Conservation (phyloP, 495 filamentous ascomycete genomes). For the Podospora didyma region DNA sequence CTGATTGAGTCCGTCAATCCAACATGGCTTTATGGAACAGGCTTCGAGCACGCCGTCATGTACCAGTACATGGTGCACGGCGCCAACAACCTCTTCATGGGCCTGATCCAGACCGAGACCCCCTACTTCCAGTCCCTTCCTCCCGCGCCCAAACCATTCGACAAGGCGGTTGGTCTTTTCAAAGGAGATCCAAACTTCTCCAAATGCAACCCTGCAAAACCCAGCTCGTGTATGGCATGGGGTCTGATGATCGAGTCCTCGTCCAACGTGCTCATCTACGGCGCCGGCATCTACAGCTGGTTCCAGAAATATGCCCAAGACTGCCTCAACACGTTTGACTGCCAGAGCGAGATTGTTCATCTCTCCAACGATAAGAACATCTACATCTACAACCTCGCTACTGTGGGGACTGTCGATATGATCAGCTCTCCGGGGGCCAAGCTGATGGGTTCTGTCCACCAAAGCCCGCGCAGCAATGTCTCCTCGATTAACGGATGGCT, state of each 20-base stretch:
- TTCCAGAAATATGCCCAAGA: background rate
- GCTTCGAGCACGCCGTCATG: slow-evolving; percentile 67
- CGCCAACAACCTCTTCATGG: slow-evolving; percentile 74
- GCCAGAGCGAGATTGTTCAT: background rate
- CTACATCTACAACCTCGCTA: slow-evolving; percentile 8
- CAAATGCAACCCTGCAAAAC: background rate
- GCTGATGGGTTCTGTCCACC: no score
- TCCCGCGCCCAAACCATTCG: background rate
- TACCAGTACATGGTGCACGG: slow-evolving; percentile 76
- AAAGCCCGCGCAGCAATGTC: no score
- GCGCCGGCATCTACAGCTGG: slow-evolving; percentile 2
- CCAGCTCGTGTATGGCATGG: background rate
- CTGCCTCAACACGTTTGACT: background rate
- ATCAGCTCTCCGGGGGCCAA: background rate
- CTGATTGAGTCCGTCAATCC: slow-evolving; percentile 55
- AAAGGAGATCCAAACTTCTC: background rate
- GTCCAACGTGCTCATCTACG: background rate
- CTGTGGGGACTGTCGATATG: slow-evolving; percentile 4
- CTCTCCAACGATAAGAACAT: background rate
- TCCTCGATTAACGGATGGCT: no score
- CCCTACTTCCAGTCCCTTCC: slow-evolving; percentile 70
- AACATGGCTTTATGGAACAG: slow-evolving; percentile 36
- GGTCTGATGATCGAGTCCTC: background rate
- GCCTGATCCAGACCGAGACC: slow-evolving; percentile 79
- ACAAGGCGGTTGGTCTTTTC: background rate